A percentile compares a stretch with the other conserved stretches of the same genome.
phyloP scores from a whole-genome alignment of 2,329 filamentous ascomycete species.

The Fusarium praegraminearum region DNA sequence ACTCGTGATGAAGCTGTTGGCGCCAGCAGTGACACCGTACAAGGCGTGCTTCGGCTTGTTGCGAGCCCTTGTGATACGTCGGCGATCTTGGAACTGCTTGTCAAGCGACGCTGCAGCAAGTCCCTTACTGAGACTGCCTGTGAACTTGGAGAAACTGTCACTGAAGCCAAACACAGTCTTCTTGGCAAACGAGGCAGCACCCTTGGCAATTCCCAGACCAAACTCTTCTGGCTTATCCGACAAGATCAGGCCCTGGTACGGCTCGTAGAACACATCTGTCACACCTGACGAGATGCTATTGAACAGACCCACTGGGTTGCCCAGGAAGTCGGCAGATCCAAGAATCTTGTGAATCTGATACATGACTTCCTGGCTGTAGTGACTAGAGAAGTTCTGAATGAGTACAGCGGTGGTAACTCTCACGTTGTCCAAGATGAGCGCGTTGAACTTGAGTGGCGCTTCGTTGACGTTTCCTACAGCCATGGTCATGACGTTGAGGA shows the following conservation, averaged over 20 bases:
- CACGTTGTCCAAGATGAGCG: conserved; percentile 93
- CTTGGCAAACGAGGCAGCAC: conserved; percentile 96
- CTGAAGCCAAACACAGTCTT: conserved; percentile 98
- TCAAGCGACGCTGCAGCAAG: conserved; percentile 95
- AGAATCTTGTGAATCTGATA: conserved; percentile 98
- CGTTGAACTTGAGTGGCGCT: conserved; percentile 92
- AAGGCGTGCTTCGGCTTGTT: conserved; percentile 97
- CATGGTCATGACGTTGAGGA: conserved; percentile 98
- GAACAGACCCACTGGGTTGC: conserved; percentile 97
- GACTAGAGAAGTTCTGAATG: conserved; percentile 86
- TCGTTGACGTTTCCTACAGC: conserved; percentile 99
- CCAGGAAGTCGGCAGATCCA: conserved; percentile 96
- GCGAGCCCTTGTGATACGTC: conserved; percentile 90
- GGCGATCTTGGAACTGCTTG: conserved; percentile 97
- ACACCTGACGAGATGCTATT: conserved; percentile 98
- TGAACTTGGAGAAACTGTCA: conserved; percentile 97
- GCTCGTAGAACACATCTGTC: conserved; percentile 98
- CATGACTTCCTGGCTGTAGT: conserved; percentile 96
- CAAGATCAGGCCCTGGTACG: conserved; percentile 96
- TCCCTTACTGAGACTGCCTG: conserved; percentile 96
- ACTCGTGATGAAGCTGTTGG: conserved; percentile 93
- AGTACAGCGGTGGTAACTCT: conserved; percentile 88
- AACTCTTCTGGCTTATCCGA: conserved; percentile 96
- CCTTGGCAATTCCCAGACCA: conserved; percentile 94
- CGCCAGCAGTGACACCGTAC: conserved; percentile 94